Evolutionary conservation across 2,329 filamentous ascomycete species (phyloP).

Genomic region (Hyphodiscus sp.): DNA sequence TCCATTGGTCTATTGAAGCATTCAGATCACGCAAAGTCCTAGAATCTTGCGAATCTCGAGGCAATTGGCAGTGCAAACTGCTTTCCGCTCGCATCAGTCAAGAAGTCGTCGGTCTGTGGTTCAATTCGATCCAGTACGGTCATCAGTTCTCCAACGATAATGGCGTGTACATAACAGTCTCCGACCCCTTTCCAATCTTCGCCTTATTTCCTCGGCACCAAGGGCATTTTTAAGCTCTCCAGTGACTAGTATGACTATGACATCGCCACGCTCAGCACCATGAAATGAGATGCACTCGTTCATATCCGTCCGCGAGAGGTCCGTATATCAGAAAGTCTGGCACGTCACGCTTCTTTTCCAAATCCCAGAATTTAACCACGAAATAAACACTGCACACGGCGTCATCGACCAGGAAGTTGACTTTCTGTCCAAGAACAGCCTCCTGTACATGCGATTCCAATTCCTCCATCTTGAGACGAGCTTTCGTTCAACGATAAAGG

Average conservation of each 20-base stretch:
- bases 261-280: constrained; percentile 1
- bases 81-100: background rate
- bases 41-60: background rate
- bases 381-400: constrained; percentile 2
- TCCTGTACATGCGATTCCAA: background rate
- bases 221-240: constrained; percentile 1
- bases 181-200: background rate
- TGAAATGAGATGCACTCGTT: background rate
- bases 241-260: constrained; percentile 2
- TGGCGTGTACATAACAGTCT: constrained; percentile 3
- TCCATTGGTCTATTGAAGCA: background rate
- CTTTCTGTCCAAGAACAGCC: background rate
- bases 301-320: background rate
- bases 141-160: constrained; percentile 2
- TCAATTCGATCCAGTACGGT: background rate
- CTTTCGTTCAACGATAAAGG: too few relatives aligned
- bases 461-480: too few relatives aligned
- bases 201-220: background rate
- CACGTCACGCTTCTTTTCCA: constrained; percentile 1
- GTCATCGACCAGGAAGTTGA: background rate
- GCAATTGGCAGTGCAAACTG: background rate
- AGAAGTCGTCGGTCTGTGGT: background rate
- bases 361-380: constrained; percentile 2
- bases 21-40: background rate
- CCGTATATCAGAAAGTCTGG: constrained; percentile 1